Percentiles rank a stretch among this genome's conserved stretches.
phyloP scores from a whole-genome alignment of 73 alveolate species.

The Paramecium octaurelia region DNA sequence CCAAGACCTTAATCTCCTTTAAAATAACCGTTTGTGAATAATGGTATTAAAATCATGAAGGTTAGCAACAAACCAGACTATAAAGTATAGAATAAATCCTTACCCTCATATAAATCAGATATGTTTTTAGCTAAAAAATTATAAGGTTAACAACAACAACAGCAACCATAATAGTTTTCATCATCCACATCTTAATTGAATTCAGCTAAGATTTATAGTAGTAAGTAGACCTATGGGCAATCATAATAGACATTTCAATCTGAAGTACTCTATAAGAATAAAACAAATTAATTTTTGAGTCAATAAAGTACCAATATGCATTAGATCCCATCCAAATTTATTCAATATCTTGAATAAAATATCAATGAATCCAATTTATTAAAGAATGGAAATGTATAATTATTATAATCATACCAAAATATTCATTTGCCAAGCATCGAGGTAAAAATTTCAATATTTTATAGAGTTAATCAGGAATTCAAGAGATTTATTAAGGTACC shows the following conservation, averaged over 20 bases:
- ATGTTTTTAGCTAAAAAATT: background rate
- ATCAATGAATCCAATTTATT: background rate
- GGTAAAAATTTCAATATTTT: background rate
- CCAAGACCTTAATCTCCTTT: background rate
- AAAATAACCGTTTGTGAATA: background rate
- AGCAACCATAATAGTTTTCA: background rate
- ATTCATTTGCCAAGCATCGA: constrained; percentile 45
- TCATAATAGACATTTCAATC: background rate
- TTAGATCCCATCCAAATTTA: background rate
- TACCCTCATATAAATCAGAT: background rate
- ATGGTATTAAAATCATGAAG: background rate
- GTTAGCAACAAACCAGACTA: background rate
- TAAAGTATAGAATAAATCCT: background rate
- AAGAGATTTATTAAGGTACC: constrained; percentile 12
- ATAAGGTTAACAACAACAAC: background rate
- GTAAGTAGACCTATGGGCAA: background rate
- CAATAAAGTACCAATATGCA: background rate
- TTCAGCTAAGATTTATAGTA: background rate
- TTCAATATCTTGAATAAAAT: background rate
- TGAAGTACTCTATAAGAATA: background rate
- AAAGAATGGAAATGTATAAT: background rate
- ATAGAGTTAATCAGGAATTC: background rate
- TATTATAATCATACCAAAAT: background rate
- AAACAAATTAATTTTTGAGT: background rate
- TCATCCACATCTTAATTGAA: background rate